Evolutionary conservation across 768 basidiomycete genomes (phyloP).

Genomic region (Collybia nuda): DNA sequence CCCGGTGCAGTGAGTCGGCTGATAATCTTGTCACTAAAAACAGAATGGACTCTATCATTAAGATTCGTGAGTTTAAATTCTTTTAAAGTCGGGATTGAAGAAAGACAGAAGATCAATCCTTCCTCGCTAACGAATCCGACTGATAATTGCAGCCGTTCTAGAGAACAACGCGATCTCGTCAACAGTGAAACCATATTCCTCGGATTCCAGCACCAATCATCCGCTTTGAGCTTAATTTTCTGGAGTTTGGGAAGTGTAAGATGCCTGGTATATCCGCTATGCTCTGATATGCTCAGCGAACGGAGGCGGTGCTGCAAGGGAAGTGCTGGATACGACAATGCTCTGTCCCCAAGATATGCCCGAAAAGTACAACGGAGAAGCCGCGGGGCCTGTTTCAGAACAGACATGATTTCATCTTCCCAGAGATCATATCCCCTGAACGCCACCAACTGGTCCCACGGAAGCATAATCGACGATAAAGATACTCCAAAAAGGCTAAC

Average conservation of each 20-base stretch:
- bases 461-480: background rate
- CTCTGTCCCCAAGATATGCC: too few species aligned
- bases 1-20: slow-evolving; percentile 1
- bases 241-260: slow-evolving; percentile 1
- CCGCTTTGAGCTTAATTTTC: slow-evolving; percentile 2
- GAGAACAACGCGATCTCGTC: slow-evolving; percentile 1
- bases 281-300: too few species aligned
- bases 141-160: slow-evolving; percentile 3
- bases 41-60: slow-evolving; percentile 7
- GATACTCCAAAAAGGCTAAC: slow-evolving; percentile 7
- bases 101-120: slow-evolving; percentile 5
- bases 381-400: background rate
- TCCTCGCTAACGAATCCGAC: slow-evolving; percentile 5
- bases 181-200: background rate
- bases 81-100: slow-evolving; percentile 1
- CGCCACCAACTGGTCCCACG: slow-evolving; percentile 6
- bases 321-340: too few species aligned
- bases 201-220: slow-evolving; percentile 1
- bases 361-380: too few species aligned
- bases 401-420: background rate
- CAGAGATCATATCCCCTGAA: slow-evolving; percentile 2
- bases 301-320: too few species aligned
- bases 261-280: background rate
- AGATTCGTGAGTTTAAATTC: slow-evolving; percentile 6
- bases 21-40: slow-evolving; percentile 3